A percentile compares a stretch with the other conserved stretches of the same genome.
Evolutionary conservation across 108 stramenopile species (phyloP).

Genomic region (Parietichytrium sp.): DNA sequence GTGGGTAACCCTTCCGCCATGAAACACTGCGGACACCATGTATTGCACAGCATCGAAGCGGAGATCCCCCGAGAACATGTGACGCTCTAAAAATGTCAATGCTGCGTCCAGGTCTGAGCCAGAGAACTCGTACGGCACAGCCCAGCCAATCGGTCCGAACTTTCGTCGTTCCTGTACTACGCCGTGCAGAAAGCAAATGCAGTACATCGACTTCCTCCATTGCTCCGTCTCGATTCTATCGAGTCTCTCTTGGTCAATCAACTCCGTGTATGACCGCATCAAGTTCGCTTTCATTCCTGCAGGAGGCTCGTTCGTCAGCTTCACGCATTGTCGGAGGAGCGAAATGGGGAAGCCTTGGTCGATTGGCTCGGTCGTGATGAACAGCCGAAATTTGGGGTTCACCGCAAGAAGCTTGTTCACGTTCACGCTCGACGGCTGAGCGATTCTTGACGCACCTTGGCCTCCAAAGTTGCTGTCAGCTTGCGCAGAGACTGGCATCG

Average conservation of each 20-base stretch:
- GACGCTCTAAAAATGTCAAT: conserved; percentile 56
- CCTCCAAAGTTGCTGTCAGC: too few species aligned
- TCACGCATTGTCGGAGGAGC: conserved; percentile 50
- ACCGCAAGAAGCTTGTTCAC: background rate
- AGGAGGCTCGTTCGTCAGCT: conserved; percentile 62
- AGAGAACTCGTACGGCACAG: conserved; percentile 62
- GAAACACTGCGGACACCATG: conserved; percentile 59
- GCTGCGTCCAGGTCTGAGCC: conserved; percentile 55
- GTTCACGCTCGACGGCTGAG: background rate
- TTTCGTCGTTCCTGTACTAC: conserved; percentile 62
- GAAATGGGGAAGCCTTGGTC: conserved; percentile 52
- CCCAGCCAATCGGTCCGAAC: conserved; percentile 61
- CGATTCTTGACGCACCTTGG: too few species aligned
- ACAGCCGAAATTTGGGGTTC: conserved; percentile 46
- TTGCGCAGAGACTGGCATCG: too few species aligned
- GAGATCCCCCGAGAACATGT: conserved; percentile 46
- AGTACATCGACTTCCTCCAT: conserved; percentile 54
- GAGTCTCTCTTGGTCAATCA: conserved; percentile 58
- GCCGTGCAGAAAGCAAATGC: conserved; percentile 52
- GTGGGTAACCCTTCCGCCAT: conserved; percentile 60
- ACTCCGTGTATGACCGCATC: conserved; percentile 47
- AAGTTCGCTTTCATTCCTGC: conserved; percentile 52
- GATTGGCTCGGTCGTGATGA: conserved; percentile 50
- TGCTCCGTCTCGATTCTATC: conserved; percentile 54
- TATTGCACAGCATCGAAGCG: conserved; percentile 53